Conservation (phyloP, 768 basidiomycete species). For the Mycena sanguinolenta region DNA sequence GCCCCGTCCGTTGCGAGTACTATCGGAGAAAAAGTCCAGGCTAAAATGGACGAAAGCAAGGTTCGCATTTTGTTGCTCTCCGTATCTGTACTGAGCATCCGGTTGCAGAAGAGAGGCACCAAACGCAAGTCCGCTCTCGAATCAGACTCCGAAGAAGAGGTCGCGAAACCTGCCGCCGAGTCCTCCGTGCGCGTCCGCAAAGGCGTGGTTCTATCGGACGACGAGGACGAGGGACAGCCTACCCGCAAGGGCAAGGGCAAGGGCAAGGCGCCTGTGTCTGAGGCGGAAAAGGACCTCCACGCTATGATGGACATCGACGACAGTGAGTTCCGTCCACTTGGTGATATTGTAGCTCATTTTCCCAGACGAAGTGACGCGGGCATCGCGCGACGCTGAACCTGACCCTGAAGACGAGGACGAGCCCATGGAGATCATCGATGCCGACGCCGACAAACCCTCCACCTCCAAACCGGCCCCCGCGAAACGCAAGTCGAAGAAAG, state of each 20-base stretch:
- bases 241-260: constrained; percentile 51
- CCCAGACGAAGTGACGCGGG: constrained; percentile 50
- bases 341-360: constrained; percentile 2
- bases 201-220: constrained; percentile 70
- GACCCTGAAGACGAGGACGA: constrained; percentile 36
- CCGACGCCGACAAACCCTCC: constrained; percentile 54
- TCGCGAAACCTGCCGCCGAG: constrained; percentile 9
- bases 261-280: constrained; percentile 43
- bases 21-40: constrained; percentile 35
- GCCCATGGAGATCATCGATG: constrained; percentile 47
- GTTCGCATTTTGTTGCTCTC: constrained; percentile 13
- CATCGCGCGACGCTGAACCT: constrained; percentile 39
- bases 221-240: constrained; percentile 60
- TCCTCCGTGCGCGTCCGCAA: constrained; percentile 56
- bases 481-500: constrained; percentile 66
- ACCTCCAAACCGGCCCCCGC: constrained; percentile 49
- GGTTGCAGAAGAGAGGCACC: constrained; percentile 39
- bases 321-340: constrained; percentile 51
- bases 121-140: constrained; percentile 61
- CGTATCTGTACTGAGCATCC: not conserved
- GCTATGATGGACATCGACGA: constrained; percentile 87
- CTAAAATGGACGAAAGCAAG: constrained; percentile 35
- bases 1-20: constrained; percentile 20
- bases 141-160: constrained; percentile 48
- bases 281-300: constrained; percentile 61